phyloP scores from a whole-genome alignment of 2,329 filamentous ascomycete species.

The Talaromyces sp. region DNA sequence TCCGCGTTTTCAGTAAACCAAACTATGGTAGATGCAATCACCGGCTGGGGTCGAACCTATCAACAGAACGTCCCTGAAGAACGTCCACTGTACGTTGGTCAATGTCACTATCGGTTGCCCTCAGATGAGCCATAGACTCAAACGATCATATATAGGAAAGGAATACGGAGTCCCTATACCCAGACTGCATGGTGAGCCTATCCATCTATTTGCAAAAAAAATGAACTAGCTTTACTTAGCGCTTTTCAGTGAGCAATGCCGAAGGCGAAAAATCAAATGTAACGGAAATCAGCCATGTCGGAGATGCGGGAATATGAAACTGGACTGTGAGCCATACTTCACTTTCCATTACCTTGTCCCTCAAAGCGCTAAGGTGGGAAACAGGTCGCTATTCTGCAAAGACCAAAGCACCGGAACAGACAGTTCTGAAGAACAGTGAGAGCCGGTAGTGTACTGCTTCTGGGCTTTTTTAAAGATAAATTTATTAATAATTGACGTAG shows the following conservation, averaged over 20 bases:
- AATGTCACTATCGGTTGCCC: not conserved
- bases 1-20: not conserved
- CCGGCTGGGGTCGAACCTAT: not conserved
- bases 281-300: slow-evolving; percentile 59
- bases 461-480: too few species aligned
- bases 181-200: not conserved
- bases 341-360: not conserved
- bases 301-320: slow-evolving; percentile 45
- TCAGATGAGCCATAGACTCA: not conserved
- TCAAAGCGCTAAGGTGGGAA: not conserved
- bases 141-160: not conserved
- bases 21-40: not conserved
- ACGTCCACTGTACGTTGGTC: not conserved
- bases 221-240: not conserved
- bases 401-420: not conserved
- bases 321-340: not conserved
- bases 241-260: slow-evolving; percentile 53
- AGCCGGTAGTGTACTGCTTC: not conserved
- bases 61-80: not conserved
- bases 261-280: slow-evolving; percentile 62
- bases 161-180: not conserved
- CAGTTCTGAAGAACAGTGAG: not conserved
- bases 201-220: not conserved
- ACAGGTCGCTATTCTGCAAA: not conserved
- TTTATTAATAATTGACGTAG: not conserved